Evolutionary conservation across 192 early-diverging fungal species (phyloP), one percentile per base, ranked within the genome.

Genomic region (Rhizoclosmatium sp.): DNA sequence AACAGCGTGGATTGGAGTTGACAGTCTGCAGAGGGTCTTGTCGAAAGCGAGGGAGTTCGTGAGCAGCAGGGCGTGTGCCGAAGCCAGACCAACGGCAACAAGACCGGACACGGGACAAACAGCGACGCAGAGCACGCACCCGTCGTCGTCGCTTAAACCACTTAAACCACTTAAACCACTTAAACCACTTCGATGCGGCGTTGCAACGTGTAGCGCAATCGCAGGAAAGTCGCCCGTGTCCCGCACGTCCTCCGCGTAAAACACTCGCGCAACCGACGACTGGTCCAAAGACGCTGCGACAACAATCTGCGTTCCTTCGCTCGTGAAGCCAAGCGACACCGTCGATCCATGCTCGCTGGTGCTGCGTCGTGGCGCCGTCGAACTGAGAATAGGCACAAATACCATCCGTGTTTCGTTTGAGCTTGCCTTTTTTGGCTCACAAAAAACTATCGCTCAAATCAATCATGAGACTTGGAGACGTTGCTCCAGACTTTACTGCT

Each of bases 401-500:
- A 9, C 54, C 54, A 56, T 56, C 31, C 31, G 31, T 56, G 54
- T n/a, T 56, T 9, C 54, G 9, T 7, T 56, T 56, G 9, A n/a
- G 9, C 19, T 56, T 56, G 54, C 19, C 19, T 56, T 56, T 56
- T 56, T n/a, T 56, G 54, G 1, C 54, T 56, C n/a, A n/a, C n/a
- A n/a, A 31, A 31, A 31, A 31, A 31, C 31, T 31, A 31, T 31
- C 31, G 31, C 31, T 31, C 31, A 31, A 31, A 31, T 31, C 83
- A 31, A 31, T 31, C 83, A 75, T 80, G 78, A 74, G 88, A 12
- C 81, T 89, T 4, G 88, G 88, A 45, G 84, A 86, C 71, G 65
- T 77, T 62, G 87, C 89, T 2, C 89, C 89, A 4, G 77, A 98
- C 84, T 99, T 99, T 83, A 79, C 83, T 39, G 94, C 94, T 59